A percentile compares a stretch with the other conserved stretches of the same genome.
Conservation (phyloP, 2,329 filamentous ascomycete species). For the Alternaria arbusti region DNA sequence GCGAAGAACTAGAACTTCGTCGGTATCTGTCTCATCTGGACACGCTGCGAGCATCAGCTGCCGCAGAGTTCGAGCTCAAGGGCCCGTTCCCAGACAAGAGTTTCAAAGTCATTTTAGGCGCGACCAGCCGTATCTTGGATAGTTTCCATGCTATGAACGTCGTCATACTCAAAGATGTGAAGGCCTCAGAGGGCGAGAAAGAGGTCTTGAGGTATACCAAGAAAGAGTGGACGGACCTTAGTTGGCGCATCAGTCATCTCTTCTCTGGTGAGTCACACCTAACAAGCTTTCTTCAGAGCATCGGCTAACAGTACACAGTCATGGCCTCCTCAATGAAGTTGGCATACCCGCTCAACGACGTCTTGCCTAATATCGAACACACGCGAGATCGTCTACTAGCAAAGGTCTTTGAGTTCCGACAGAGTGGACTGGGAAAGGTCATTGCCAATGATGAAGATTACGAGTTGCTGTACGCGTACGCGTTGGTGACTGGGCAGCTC, state of each 20-base stretch:
- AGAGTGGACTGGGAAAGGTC: conserved; percentile 62
- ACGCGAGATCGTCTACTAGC: conserved; percentile 82
- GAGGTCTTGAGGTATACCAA: conserved; percentile 80
- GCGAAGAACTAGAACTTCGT: conserved; percentile 86
- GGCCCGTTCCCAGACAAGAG: conserved; percentile 82
- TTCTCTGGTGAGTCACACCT: conserved; percentile 59
- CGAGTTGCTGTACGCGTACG: conserved; percentile 89
- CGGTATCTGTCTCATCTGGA: conserved; percentile 78
- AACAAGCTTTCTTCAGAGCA: neutral
- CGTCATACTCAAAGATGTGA: conserved; percentile 80
- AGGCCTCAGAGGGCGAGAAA: conserved; percentile 79
- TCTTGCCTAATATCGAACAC: conserved; percentile 80
- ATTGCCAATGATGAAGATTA: conserved; percentile 78
- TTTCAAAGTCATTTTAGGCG: conserved; percentile 76
- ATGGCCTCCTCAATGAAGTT: conserved; percentile 92
- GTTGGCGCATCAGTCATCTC: conserved; percentile 88
- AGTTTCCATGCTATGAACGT: conserved; percentile 97
- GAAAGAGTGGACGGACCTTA: conserved; percentile 79
- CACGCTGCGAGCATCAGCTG: conserved; percentile 72
- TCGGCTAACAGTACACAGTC: conserved; percentile 56
- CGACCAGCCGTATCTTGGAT: conserved; percentile 85
- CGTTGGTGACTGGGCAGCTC: conserved; percentile 67
- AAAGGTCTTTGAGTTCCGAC: conserved; percentile 86
- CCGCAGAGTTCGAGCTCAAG: conserved; percentile 86
- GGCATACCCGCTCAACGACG: conserved; percentile 90